Evolutionary conservation across 2,329 filamentous ascomycete genomes (phyloP).

Genomic region (Epichloe glyceriae): DNA sequence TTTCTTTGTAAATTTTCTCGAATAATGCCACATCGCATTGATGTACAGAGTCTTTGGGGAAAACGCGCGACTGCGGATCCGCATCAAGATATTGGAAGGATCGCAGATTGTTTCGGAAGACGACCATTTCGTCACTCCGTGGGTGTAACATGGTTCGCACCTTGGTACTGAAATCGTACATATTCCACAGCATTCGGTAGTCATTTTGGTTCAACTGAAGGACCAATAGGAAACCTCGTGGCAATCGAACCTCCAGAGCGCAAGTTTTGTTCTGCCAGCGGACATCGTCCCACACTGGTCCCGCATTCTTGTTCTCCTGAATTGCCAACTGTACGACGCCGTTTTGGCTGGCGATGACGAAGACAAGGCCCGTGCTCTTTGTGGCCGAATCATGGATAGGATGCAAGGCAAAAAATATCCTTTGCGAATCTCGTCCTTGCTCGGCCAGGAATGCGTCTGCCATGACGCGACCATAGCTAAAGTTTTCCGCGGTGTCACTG

Average conservation of each 20-base stretch:
- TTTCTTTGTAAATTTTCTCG: constrained; percentile 54
- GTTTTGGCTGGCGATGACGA: constrained; percentile 68
- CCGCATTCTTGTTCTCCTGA: constrained; percentile 51
- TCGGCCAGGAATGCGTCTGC: constrained; percentile 66
- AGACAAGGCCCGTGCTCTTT: constrained; percentile 55
- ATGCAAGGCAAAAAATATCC: constrained; percentile 60
- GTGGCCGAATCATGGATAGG: constrained; percentile 60
- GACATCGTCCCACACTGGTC: constrained; percentile 70
- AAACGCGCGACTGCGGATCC: constrained; percentile 53
- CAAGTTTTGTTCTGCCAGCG: constrained; percentile 60
- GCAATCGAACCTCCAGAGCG: constrained; percentile 55
- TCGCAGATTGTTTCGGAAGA: constrained; percentile 56
- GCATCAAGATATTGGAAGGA: constrained; percentile 74
- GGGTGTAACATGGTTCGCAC: constrained; percentile 59
- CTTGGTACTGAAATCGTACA: constrained; percentile 73
- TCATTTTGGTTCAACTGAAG: constrained; percentile 64
- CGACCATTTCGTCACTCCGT: constrained; percentile 53
- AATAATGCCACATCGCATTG: constrained; percentile 65
- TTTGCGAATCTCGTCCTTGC: constrained; percentile 53
- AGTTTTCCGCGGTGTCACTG: constrained; percentile 59
- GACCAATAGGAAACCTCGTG: constrained; percentile 61
- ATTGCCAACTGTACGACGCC: constrained; percentile 64
- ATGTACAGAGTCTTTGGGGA: constrained; percentile 61
- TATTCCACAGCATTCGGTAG: constrained; percentile 65
- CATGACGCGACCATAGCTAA: constrained; percentile 68